Conservation (phyloP, 2,329 filamentous ascomycete genomes). For the Ceratocystis papillata region DNA sequence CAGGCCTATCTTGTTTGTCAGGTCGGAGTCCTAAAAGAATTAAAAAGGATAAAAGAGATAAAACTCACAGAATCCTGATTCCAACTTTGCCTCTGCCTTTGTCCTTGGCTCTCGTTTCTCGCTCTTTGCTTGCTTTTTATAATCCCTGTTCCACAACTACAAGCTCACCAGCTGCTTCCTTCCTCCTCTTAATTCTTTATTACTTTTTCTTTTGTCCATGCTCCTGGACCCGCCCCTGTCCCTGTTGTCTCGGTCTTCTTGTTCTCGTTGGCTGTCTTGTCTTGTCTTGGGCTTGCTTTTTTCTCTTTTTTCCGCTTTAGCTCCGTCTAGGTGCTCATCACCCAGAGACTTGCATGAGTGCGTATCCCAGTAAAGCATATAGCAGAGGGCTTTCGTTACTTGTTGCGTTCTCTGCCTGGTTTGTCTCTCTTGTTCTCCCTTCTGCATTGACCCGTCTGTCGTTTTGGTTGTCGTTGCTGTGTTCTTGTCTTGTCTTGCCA, state of each 20-base stretch:
- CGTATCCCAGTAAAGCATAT: no score
- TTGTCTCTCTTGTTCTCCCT: background rate
- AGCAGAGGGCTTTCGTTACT: background rate
- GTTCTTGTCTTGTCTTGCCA: background rate
- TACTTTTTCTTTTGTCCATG: background rate
- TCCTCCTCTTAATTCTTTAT: background rate
- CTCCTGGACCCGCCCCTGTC: conserved; percentile 7
- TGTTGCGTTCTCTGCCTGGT: background rate
- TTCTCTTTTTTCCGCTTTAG: no score
- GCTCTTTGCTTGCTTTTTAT: no score
- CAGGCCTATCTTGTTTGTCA: no score
- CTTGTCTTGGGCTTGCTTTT: background rate
- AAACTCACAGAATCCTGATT: no score
- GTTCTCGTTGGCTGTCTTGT: background rate
- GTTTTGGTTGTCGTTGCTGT: background rate
- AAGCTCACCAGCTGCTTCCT: background rate
- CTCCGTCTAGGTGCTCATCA: no score
- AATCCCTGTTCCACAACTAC: background rate
- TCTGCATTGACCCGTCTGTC: background rate
- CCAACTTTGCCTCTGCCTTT: background rate
- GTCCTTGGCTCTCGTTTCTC: background rate
- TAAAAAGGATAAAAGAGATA: no score
- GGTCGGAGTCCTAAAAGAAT: no score
- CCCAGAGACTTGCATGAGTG: no score
- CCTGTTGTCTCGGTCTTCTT: conserved; percentile 10